A percentile compares a stretch with the other conserved stretches of the same genome.
Conservation (phyloP, 2,329 filamentous ascomycete species). For the Sporothrix luriei region DNA sequence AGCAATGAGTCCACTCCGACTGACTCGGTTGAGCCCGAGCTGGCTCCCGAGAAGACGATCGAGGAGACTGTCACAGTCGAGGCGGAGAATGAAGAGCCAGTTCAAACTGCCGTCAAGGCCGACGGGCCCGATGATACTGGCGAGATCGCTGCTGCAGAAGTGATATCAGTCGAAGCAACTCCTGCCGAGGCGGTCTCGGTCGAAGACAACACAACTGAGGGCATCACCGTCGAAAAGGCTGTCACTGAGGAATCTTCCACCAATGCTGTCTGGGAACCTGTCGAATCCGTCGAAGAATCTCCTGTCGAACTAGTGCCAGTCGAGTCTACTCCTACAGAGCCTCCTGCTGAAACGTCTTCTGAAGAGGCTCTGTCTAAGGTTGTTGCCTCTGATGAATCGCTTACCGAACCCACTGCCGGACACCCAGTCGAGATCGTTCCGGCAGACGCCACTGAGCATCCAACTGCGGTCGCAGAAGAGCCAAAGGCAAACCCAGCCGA, state of each 20-base stretch:
- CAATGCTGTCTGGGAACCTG: constrained; percentile 15
- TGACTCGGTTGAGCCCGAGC: not conserved
- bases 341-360: not conserved
- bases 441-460: not conserved
- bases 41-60: not conserved
- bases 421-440: constrained; percentile 29
- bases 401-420: not conserved
- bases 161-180: no score
- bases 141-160: no score
- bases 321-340: constrained; percentile 4
- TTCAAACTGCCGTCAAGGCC: not conserved
- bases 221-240: not conserved
- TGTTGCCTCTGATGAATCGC: no score
- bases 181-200: not conserved
- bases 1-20: not conserved
- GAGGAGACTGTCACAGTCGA: not conserved
- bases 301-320: not conserved
- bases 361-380: not conserved
- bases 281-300: not conserved
- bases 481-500: constrained; percentile 9
- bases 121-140: no score
- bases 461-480: constrained; percentile 22
- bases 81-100: not conserved
- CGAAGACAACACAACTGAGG: not conserved
- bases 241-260: not conserved